phyloP scores from a whole-genome alignment of 768 basidiomycete genomes.

The Calocybe cyanea region DNA sequence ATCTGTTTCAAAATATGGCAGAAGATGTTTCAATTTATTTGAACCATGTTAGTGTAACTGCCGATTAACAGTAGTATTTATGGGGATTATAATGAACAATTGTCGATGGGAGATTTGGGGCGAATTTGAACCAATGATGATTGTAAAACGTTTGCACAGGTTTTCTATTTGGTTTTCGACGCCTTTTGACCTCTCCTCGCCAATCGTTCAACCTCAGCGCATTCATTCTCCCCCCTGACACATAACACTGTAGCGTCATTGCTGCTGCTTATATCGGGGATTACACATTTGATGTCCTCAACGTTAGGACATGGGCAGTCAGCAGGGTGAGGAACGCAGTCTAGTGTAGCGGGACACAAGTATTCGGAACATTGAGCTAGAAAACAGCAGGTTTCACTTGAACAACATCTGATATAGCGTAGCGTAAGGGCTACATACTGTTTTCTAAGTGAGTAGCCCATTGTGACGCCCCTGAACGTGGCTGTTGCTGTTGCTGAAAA shows the following conservation, averaged over 20 bases:
- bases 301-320: constrained; percentile 77
- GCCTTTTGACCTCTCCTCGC: constrained; percentile 32
- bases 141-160: no score
- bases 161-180: constrained; percentile 21
- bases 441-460: constrained; percentile 65
- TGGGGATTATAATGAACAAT: no score
- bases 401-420: not conserved
- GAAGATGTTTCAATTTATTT: no score
- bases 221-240: constrained; percentile 62
- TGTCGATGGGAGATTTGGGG: no score
- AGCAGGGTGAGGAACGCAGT: constrained; percentile 58
- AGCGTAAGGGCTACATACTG: constrained; percentile 36
- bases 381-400: not conserved
- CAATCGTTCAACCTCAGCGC: constrained; percentile 56
- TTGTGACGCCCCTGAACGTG: constrained; percentile 48
- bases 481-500: constrained; percentile 51
- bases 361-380: constrained; percentile 71
- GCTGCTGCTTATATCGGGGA: constrained; percentile 57
- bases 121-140: no score
- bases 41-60: no score
- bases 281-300: constrained; percentile 72
- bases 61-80: no score
- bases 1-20: no score
- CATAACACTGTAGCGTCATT: constrained; percentile 64
- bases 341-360: constrained; percentile 70